Evolutionary conservation across 371 early-diverging fungal genomes (phyloP), one percentile per base, ranked within the genome.

Genomic region (Zopfochytrium polystomum): DNA sequence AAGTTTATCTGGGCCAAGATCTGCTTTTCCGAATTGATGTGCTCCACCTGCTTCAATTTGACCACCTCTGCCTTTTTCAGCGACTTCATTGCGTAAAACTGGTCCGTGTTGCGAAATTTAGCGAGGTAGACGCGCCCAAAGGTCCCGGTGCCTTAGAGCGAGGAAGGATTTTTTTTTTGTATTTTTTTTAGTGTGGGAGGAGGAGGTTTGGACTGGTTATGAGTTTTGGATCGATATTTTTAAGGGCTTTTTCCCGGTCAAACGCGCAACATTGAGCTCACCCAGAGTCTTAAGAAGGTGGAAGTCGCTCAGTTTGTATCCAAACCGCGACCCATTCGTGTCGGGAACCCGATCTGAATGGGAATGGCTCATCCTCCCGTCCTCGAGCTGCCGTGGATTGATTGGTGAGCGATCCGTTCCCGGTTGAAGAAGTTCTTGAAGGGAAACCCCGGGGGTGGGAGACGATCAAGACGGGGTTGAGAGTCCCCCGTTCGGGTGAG

Each of bases 111-210:
- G 58, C 76, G 72, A 58, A 80, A 86, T 60, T 84, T 82, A 46
- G 89, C 79, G 44, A 96, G 79, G 70, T 90, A 91, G 25, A 96
- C 92, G 43, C 95, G 75, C 15, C 93, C 91, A 81, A 93, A 93
- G 33, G 95, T 88, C 49, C 97, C 93, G 26, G 92, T 96, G 20
- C 96, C 97, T 85, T n/a, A n/a, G n/a, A n/a, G n/a, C n/a, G n/a
- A n/a, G n/a, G n/a, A n/a, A n/a, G n/a, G n/a, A n/a, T n/a, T n/a
- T n/a, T n/a, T n/a, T n/a, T n/a, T n/a, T n/a, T n/a, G 2, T n/a
- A 49, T 38, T 38, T 11, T n/a, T 25, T 43, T 25, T 7, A 7
- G 11, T 27, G 0, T 31, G 15, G 15, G 31, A 52, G 7, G 31
- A 22, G 0, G 26, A 29, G 52, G 30, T 29, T 18, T 7, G 13